Base-by-base conservation (phyloP, 1,284 basidiomycete species). In the Ceratobasidium sp. region DNA sequence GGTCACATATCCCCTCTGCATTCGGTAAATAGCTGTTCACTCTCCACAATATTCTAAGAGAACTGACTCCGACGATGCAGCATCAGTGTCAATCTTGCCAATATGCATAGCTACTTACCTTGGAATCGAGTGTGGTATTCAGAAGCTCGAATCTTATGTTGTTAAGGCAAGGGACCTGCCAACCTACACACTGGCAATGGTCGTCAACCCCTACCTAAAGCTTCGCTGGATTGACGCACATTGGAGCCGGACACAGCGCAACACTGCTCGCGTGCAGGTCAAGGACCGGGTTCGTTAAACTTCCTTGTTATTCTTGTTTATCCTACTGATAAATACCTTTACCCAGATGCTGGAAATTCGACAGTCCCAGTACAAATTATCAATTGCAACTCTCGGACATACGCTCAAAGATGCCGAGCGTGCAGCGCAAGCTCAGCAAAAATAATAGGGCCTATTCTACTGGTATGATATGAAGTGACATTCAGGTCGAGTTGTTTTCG, bases 321-420 rank as follows among this genome's bases (percentile, higher is more conserved):
- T 29, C 27, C 7, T 7, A 57, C 54, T 19, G 24, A 8, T 14
- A 8, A 9, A 5, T 8, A 63, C 15, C 27, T 11, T 11, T 29
- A 24, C 29, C 36, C 45, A 45, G 60, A 63, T 63, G 60, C 60
- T 63, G 22, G 31, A 45, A 41, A 29, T 63, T 44, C n/a, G 41
- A 27, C 31, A 63, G n/a, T 29, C 27, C 27, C 54, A 7, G 54
- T 7, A 7, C n/a, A 19, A 31, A n/a, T 15, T 19, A 31, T 14
- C 11, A 19, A 7, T 8, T 27, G 11, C 14, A 17, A 7, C 15
- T 5, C 6, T 19, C n/a, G 15, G 5, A 31, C 24, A 24, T 29
- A 31, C 54, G 15, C 11, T 11, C 7, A 57, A 24, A 5, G 27
- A 24, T 24, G 22, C 54, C 7, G 27, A 57, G 27, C 27, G 54